Conservation (phyloP, 2,329 filamentous ascomycete genomes). For the Colletotrichum melonis region DNA sequence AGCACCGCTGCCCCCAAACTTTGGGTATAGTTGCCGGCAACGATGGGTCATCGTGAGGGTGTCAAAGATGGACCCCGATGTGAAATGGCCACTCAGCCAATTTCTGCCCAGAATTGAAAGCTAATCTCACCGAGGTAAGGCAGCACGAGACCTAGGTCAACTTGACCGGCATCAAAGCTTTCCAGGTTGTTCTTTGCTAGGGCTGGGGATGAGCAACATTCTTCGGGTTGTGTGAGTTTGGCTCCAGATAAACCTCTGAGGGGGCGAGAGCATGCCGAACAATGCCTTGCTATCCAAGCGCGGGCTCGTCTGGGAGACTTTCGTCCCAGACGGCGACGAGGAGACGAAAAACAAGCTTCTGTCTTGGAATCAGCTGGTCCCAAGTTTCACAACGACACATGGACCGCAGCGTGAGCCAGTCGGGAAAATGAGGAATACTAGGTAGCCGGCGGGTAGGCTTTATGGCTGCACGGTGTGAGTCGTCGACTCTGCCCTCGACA, state of each 20-base stretch:
- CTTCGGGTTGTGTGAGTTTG: not conserved
- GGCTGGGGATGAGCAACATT: too few species aligned
- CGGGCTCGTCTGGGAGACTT: not conserved
- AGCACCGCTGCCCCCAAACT: not conserved
- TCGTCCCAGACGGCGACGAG: not conserved
- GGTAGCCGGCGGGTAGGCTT: not conserved
- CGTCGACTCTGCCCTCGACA: not conserved
- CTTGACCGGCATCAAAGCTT: not conserved
- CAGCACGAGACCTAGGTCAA: not conserved
- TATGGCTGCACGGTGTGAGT: not conserved
- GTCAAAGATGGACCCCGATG: too few species aligned
- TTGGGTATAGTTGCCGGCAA: not conserved
- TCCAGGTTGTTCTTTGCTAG: not conserved
- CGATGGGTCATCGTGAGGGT: not conserved
- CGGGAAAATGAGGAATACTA: not conserved
- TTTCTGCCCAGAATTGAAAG: not conserved
- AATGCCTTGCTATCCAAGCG: not conserved
- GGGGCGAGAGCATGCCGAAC: not conserved
- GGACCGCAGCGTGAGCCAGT: constrained; percentile 1
- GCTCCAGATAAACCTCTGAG: not conserved
- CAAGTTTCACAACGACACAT: constrained; percentile 15
- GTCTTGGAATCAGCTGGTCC: constrained; percentile 19
- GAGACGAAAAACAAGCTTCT: constrained; percentile 18
- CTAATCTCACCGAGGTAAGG: not conserved
- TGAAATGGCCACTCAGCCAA: not conserved